A percentile compares a stretch with the other conserved stretches of the same genome.
phyloP scores from a whole-genome alignment of 805 yeast genomes.

The Candida insectorum region DNA sequence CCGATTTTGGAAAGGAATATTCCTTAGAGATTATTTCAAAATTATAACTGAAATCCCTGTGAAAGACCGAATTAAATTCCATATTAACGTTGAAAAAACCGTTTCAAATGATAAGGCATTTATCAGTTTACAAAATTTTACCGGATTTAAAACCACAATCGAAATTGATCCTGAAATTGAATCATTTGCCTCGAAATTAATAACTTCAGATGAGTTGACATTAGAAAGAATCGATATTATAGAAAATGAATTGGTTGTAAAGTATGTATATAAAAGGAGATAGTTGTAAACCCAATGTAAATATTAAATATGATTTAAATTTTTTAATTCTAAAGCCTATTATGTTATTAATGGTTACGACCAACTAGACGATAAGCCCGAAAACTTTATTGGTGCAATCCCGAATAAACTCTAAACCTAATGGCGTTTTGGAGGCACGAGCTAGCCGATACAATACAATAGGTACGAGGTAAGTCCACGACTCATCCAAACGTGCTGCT shows the following conservation, averaged over 20 bases:
- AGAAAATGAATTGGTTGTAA: conserved; percentile 30
- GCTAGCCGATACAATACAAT: too few relatives aligned
- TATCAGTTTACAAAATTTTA: conserved; percentile 1
- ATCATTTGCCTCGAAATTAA: too few relatives aligned
- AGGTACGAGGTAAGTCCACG: too few relatives aligned
- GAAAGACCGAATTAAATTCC: conserved; percentile 17
- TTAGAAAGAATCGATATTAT: conserved; percentile 30
- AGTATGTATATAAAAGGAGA: conserved; percentile 9
- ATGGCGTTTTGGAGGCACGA: too few relatives aligned
- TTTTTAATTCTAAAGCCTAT: too few relatives aligned
- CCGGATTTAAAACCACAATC: conserved; percentile 16
- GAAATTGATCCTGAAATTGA: conserved; percentile 22
- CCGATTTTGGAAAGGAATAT: conserved; percentile 37
- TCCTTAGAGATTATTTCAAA: conserved; percentile 26
- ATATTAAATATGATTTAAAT: too few relatives aligned
- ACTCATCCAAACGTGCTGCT: too few relatives aligned
- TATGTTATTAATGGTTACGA: too few relatives aligned
- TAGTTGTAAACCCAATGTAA: too few relatives aligned
- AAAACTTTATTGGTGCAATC: too few relatives aligned
- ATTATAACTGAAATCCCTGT: conserved; percentile 13
- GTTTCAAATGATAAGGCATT: conserved; percentile 4
- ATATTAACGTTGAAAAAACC: conserved; percentile 14
- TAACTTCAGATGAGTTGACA: not conserved
- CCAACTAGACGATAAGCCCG: too few relatives aligned
- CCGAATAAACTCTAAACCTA: too few relatives aligned